Conservation (phyloP, 1,139 yeast genomes). For the Suhomyces yuchorum region DNA sequence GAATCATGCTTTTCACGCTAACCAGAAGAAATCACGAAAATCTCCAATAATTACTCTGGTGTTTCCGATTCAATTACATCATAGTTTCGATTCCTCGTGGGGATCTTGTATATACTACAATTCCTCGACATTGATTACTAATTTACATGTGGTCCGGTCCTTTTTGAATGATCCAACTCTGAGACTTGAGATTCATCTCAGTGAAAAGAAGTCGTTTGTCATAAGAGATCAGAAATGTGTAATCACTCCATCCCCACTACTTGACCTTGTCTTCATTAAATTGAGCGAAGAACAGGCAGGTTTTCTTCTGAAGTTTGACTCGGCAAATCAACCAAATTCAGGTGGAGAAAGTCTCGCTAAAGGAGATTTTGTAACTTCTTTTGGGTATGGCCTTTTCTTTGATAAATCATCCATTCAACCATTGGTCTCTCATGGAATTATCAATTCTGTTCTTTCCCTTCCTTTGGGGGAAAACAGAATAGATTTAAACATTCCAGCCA, state of each 20-base stretch:
- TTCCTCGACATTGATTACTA: slow-evolving; percentile 33
- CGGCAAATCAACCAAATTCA: neutral
- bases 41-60: slow-evolving; percentile 8
- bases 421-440: slow-evolving; percentile 46
- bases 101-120: slow-evolving; percentile 39
- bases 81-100: slow-evolving; percentile 26
- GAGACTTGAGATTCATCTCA: slow-evolving; percentile 11
- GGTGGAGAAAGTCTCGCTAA: neutral
- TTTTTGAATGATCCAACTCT: slow-evolving; percentile 16
- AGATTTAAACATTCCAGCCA: slow-evolving; percentile 16
- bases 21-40: neutral
- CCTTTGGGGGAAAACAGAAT: slow-evolving; percentile 12
- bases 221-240: slow-evolving; percentile 13
- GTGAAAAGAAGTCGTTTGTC: neutral
- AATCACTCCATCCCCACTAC: slow-evolving; percentile 29
- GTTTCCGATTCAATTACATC: slow-evolving; percentile 18
- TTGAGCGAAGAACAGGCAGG: neutral
- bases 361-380: slow-evolving; percentile 48
- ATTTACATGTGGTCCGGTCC: slow-evolving; percentile 38
- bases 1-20: neutral
- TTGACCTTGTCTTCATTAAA: slow-evolving; percentile 39
- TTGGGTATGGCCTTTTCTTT: slow-evolving; percentile 62
- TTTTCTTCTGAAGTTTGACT: neutral
- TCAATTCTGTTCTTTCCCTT: slow-evolving; percentile 31
- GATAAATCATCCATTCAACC: slow-evolving; percentile 32